Evolutionary conservation across 257 asterid species (phyloP), one percentile per base, ranked within the genome.

Genomic region (Nicotiana obtusifolia): DNA sequence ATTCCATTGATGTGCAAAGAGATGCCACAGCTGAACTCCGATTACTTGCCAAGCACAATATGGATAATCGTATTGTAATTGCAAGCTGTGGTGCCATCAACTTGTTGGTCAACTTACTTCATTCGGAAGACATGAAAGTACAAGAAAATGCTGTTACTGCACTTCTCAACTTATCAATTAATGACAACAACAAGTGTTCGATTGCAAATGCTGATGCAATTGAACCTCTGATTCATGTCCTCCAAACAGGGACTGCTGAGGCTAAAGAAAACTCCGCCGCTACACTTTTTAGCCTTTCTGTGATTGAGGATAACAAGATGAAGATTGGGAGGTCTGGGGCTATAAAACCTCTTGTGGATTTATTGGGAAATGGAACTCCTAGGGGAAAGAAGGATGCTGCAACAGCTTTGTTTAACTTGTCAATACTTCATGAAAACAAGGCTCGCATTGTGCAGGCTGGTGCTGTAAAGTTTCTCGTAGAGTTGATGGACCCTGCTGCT

Each of bases 231-330:
- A 87, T 85, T 85, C 81, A 85, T 81, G 88, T 87, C 71, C 88
- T 84, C 44, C 37, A 83, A 81, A 83, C 86, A 0, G 90, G 90
- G 64, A 85, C 78, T 30, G 78, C 84, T 20, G 88, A 87, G 77
- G 90, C 88, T 30, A 87, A 80, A 76, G 90, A 77, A 73, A 87
- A 87, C 82, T 81, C 90, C 9, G 88, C 86, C 31, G 86, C 90
- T 76, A 87, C 90, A 33, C 88, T 87, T 71, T 87, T 87, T 78
- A 87, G 90, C 79, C 86, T 87, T 31, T 87, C 90, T 30, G 86
- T 83, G 24, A 81, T 84, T 13, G 90, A 85, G 86, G 90, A 85
- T 37, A 87, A 69, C 87, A 85, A 85, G 79, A 82, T 79, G 76
- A 87, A 83, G 85, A 87, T 85, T 11, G 89, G 87, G 65, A 87